Base-by-base conservation (phyloP, 2,329 filamentous ascomycete genomes). In the Rhynchosporium graminicola region DNA sequence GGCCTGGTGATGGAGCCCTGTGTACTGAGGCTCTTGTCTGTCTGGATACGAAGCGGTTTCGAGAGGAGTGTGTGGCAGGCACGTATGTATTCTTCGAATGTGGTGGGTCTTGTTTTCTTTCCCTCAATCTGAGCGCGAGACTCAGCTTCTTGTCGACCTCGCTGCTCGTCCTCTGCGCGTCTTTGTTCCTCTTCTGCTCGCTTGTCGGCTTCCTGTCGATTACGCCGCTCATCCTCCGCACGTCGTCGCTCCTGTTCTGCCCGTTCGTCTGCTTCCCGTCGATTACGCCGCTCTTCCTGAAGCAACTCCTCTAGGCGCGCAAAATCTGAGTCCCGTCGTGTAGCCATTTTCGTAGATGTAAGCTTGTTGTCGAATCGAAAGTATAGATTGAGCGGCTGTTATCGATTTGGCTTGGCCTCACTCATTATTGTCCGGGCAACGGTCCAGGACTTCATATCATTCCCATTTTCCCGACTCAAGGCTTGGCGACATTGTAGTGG, bases 11-110 rank as follows among this genome's bases (percentile, higher is more conserved):
- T 68, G 46, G 66, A 68, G 48, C 68, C 66, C 57, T 69, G 60
- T 42, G 65, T 67, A 20, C 66, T 68, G 46, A 69, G 65, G 43
- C 65, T 68, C 61, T 68, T 68, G 61, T 69, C 66, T 61, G 62
- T 68, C 61, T 69, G 61, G 65, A 68, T 63, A 63, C 56, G 56
- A 51, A 70, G 65, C 59, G 63, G 64, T 61, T 66, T 68, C 60
- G 62, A 68, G 61, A 68, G 62, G 45, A 64, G 43, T 54, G 59
- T 67, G 45, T 68, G 61, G 54, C 62, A 68, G 60, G 57, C 47
- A 56, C 57, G 61, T 65, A 69, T 56, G 60, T 69, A 67, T 65
- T 65, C 65, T 65, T 69, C 61, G 59, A 64, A 67, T 59, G 62
- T 67, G 51, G 62, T 69, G 2, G 40, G 61, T 63, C 54, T 65